Evolutionary conservation across 805 yeast species (phyloP).

Genomic region (Metschnikowia dekortorum): DNA sequence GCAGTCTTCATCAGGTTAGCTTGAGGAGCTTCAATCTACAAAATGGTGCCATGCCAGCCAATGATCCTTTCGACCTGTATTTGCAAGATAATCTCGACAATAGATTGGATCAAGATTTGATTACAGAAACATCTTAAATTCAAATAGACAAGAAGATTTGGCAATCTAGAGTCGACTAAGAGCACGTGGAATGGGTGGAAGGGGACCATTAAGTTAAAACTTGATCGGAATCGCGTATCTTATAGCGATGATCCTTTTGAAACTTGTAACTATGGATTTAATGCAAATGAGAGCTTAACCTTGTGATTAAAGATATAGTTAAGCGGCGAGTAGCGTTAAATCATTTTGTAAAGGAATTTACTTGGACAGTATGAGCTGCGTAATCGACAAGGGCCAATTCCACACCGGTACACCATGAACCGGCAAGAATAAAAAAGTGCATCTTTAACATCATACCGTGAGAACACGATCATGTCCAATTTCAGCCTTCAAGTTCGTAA

Average conservation of each 20-base stretch:
- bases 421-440: not conserved
- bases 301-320: constrained; percentile 14
- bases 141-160: not conserved
- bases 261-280: constrained; percentile 30
- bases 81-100: constrained; percentile 3
- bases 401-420: constrained; percentile 5
- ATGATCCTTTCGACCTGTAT: not conserved
- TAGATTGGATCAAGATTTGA: not conserved
- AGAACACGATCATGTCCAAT: constrained; percentile 30
- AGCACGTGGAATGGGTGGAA: constrained; percentile 22
- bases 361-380: not conserved
- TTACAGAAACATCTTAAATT: not conserved
- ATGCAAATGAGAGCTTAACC: constrained; percentile 31
- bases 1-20: constrained; percentile 9
- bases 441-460: not conserved
- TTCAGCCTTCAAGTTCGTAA: constrained; percentile 63
- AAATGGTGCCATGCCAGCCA: constrained; percentile 15
- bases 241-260: constrained; percentile 30
- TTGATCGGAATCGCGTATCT: constrained; percentile 1
- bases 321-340: too few relatives aligned
- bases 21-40: constrained; percentile 28
- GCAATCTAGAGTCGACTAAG: constrained; percentile 27
- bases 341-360: too few relatives aligned
- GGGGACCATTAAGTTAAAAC: constrained; percentile 16
- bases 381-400: not conserved